Percentiles rank a stretch among this genome's conserved stretches.
These are phyloP conservation scores for Canariomyces notabilis DNA, from an alignment of 2,329 filamentous ascomycete genomes.

Conservation along the genomic window DNA sequence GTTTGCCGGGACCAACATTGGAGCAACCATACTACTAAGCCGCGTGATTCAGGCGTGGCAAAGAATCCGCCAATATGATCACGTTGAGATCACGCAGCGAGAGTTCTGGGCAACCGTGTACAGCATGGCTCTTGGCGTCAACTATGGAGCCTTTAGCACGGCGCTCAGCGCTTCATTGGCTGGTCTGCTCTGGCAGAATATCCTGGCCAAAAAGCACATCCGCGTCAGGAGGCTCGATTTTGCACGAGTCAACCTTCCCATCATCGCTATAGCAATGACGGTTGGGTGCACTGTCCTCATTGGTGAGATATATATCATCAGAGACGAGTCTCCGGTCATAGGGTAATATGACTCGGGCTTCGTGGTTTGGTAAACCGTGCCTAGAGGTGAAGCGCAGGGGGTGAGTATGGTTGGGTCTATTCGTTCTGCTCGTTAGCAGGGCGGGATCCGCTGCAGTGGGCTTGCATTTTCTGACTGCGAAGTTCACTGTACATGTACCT, in stretches of 20 bases:
- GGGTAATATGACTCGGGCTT: no score
- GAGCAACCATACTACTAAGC: constrained; percentile 67
- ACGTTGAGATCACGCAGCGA: constrained; percentile 51
- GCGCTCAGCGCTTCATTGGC: constrained; percentile 68
- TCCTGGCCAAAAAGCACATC: constrained; percentile 63
- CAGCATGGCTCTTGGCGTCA: constrained; percentile 68
- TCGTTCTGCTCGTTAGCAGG: no score
- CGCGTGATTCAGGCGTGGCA: constrained; percentile 67
- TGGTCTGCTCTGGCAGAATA: constrained; percentile 68
- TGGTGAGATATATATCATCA: constrained; percentile 58
- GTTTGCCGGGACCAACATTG: constrained; percentile 75
- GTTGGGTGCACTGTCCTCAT: constrained; percentile 58
- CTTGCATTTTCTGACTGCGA: no score
- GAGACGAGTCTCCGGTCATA: constrained; percentile 28
- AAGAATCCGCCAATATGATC: constrained; percentile 47
- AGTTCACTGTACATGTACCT: no score
- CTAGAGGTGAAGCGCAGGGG: no score
- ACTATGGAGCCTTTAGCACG: constrained; percentile 69
- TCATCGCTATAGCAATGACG: constrained; percentile 64
- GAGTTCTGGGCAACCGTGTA: constrained; percentile 72
- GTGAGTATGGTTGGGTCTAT: no score
- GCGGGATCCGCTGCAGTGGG: no score
- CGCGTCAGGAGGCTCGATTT: constrained; percentile 60
- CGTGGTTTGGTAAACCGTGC: no score
- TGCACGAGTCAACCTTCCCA: constrained; percentile 63